These are phyloP conservation scores for Viola odorata DNA, from an alignment of 345 rosid species.

Conservation along the genomic window DNA sequence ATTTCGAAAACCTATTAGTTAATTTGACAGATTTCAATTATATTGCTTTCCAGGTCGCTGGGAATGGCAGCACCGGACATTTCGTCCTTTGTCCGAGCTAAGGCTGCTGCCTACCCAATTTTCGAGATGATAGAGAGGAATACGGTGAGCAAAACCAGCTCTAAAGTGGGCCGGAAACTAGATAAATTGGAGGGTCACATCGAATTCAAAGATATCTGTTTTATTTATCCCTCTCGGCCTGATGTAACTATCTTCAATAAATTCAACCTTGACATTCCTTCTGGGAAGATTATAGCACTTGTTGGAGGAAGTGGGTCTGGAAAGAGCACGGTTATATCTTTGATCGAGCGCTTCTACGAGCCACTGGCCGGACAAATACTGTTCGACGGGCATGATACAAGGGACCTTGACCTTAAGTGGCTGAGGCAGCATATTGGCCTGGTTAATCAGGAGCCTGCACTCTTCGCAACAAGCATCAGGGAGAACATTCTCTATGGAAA, in stretches of 20 bases:
- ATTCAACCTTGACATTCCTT: slow-evolving; percentile 52
- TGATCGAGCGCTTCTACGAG: slow-evolving; percentile 90
- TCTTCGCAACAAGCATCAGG: slow-evolving; percentile 73
- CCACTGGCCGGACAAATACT: slow-evolving; percentile 59
- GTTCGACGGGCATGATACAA: slow-evolving; percentile 58
- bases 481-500: slow-evolving; percentile 93
- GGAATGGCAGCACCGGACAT: slow-evolving; percentile 94
- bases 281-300: slow-evolving; percentile 85
- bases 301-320: slow-evolving; percentile 98
- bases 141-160: slow-evolving; percentile 51
- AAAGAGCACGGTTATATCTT: slow-evolving; percentile 86
- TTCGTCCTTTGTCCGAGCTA: slow-evolving; percentile 72
- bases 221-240: slow-evolving; percentile 85
- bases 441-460: slow-evolving; percentile 94
- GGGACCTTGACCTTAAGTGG: slow-evolving; percentile 75
- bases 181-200: slow-evolving; percentile 69
- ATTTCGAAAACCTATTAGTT: neutral
- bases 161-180: slow-evolving; percentile 44
- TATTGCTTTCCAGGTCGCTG: slow-evolving; percentile 50
- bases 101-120: slow-evolving; percentile 86
- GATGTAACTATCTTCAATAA: slow-evolving; percentile 58
- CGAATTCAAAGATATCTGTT: slow-evolving; percentile 60
- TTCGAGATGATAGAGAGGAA: slow-evolving; percentile 88
- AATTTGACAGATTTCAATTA: neutral
- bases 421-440: slow-evolving; percentile 77